Percentiles rank a stretch among this genome's conserved stretches.
Conservation (phyloP, 306 rosid genomes). For the Acacia confusa region DNA sequence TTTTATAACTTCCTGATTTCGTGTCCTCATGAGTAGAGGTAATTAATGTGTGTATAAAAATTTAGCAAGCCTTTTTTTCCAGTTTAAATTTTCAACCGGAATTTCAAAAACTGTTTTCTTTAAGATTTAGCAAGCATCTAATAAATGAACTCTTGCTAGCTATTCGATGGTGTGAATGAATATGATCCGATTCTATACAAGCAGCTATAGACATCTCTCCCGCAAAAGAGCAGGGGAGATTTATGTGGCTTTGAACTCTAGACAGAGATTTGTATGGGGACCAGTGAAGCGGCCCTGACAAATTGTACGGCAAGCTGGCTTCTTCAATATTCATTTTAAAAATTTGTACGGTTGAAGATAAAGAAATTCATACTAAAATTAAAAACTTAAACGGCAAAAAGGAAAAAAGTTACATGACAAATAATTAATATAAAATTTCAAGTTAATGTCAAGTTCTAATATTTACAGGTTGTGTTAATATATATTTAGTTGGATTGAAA, state of each 20-base stretch:
- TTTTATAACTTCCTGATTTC: background rate
- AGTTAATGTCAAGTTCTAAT: background rate
- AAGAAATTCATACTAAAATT: background rate
- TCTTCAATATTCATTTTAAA: background rate
- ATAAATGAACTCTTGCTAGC: background rate
- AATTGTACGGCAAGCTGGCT: conserved; percentile 39
- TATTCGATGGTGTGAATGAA: conserved; percentile 8
- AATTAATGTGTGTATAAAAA: background rate
- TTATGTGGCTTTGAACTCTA: conserved; percentile 25
- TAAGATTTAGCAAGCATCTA: background rate
- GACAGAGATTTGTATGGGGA: conserved; percentile 39
- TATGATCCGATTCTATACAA: conserved; percentile 7
- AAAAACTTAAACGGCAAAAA: background rate
- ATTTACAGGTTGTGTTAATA: background rate
- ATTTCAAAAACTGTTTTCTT: background rate
- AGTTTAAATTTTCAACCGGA: too few relatives aligned
- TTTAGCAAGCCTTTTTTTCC: too few relatives aligned
- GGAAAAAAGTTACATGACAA: background rate
- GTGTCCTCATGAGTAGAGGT: background rate
- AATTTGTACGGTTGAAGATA: background rate
- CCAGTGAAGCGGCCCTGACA: conserved; percentile 29
- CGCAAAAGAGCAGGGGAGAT: background rate
- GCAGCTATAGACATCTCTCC: background rate
- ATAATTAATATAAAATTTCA: background rate
- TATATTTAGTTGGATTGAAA: background rate